Base-by-base conservation (phyloP, 2,329 filamentous ascomycete species). In the Penicillium sp. region DNA sequence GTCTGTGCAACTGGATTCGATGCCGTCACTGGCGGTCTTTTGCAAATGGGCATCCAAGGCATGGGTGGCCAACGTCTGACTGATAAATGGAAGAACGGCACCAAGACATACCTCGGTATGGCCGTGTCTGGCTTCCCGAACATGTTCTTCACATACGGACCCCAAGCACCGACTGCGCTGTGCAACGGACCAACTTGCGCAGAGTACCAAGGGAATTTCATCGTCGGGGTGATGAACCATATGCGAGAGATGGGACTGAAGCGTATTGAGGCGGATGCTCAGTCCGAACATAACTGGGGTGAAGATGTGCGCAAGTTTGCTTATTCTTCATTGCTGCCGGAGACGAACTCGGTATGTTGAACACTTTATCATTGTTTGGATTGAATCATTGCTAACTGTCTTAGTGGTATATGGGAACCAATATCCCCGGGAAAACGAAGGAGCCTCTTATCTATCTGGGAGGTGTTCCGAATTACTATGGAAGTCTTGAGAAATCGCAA, bases 401-500 rank as follows among this genome's bases (percentile, higher is more conserved):
- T n/a, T n/a, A 52, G 3, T 56, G 53, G 52, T 56, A 51, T 22
- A 48, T 51, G 39, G 52, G 51, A 0, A 34, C 44, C 0, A 56
- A 56, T 30, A 54, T 56, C 11, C 52, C 54, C 0, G 52, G 52
- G 0, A 55, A 55, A 35, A 61, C 9, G 0, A 61, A 64, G 4
- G 75, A 79, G 59, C 69, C 69, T 0, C 57, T 77, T 10, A 69
- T 50, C 6, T 54, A 50, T 37, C 30, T 54, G 2, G 49, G 47
- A 15, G 51, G 51, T n/a, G n/a, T n/a, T n/a, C n/a, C n/a, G n/a
- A n/a, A n/a, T n/a, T n/a, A n/a, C n/a, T n/a, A n/a, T n/a, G n/a
- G n/a, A n/a, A n/a, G n/a, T n/a, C n/a, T n/a, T n/a, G n/a, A n/a
- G n/a, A n/a, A n/a, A n/a, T n/a, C n/a, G n/a, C n/a, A n/a, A n/a